Evolutionary conservation across 192 early-diverging fungal genomes (phyloP).

Genomic region (Coemansia sp.): DNA sequence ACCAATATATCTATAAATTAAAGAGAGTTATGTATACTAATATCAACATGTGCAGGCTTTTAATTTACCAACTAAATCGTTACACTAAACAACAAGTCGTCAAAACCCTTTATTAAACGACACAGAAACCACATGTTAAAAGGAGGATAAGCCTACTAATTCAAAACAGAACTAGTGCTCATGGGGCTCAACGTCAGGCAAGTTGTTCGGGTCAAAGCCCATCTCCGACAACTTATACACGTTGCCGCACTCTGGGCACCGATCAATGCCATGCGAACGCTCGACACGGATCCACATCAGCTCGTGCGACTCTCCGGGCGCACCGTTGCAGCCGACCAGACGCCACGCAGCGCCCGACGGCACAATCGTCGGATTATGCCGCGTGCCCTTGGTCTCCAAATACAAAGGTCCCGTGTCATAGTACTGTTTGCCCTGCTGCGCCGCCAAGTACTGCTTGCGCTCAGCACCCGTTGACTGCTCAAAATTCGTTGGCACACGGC

Average conservation of each 20-base stretch:
- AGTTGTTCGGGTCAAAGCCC: slow-evolving; percentile 41
- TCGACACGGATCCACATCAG: slow-evolving; percentile 87
- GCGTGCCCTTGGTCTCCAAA: slow-evolving; percentile 74
- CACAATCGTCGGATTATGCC: slow-evolving; percentile 83
- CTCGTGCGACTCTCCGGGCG: slow-evolving; percentile 91
- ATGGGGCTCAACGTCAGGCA: slow-evolving; percentile 19
- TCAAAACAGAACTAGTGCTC: slow-evolving; percentile 1
- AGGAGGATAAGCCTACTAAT: no score
- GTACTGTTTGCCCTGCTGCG: slow-evolving; percentile 82
- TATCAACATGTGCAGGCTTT: no score
- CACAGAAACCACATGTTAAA: no score
- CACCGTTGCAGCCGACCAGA: slow-evolving; percentile 92
- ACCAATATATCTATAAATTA: no score
- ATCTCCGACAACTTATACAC: slow-evolving; percentile 64
- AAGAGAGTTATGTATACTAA: no score
- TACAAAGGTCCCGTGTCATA: slow-evolving; percentile 84
- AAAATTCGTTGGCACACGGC: slow-evolving; percentile 75
- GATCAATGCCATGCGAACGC: slow-evolving; percentile 73
- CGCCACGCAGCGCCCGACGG: slow-evolving; percentile 75
- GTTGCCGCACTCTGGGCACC: slow-evolving; percentile 94
- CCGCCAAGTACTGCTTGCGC: slow-evolving; percentile 83
- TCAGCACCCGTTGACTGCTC: slow-evolving; percentile 89
- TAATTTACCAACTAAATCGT: no score
- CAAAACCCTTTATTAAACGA: no score
- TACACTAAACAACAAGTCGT: no score